phyloP scores from a whole-genome alignment of 1,284 basidiomycete genomes.

The Rhodotorula glutinis region DNA sequence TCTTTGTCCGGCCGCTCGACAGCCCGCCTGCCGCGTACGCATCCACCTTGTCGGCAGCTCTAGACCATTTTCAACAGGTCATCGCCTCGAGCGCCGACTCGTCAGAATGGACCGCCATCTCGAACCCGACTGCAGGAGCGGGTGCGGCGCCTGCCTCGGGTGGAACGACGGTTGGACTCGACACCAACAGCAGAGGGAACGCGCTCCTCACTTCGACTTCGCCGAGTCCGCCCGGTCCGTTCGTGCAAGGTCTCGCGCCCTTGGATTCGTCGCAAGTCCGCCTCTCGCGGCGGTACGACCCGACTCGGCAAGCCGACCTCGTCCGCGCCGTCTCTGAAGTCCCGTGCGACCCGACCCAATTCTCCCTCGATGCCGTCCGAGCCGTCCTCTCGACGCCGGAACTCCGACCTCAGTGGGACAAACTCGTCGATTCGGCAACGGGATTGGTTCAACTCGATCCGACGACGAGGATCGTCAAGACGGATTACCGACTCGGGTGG shows the following conservation, averaged over 20 bases:
- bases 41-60: conserved; percentile 21
- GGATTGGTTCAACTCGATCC: conserved; percentile 83
- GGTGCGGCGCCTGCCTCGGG: too few relatives aligned
- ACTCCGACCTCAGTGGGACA: conserved; percentile 57
- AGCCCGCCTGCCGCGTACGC: conserved; percentile 38
- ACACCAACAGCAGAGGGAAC: too few relatives aligned
- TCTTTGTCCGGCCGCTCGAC: too few relatives aligned
- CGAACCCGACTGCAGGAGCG: conserved; percentile 37
- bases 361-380: conserved; percentile 68
- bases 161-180: too few relatives aligned
- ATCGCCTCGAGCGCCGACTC: conserved; percentile 48
- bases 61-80: conserved; percentile 40
- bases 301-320: conserved; percentile 60
- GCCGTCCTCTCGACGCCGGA: conserved; percentile 66
- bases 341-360: conserved; percentile 52
- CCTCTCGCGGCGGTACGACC: conserved; percentile 50
- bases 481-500: conserved; percentile 90
- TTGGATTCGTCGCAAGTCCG: conserved; percentile 49
- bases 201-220: neutral
- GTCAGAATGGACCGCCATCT: conserved; percentile 50
- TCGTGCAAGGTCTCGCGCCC: conserved; percentile 41
- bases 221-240: neutral
- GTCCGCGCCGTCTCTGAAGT: conserved; percentile 80
- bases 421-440: conserved; percentile 79
- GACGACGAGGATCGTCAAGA: conserved; percentile 78